phyloP scores from a whole-genome alignment of 305 asterid species.

The Solanum hybrid region DNA sequence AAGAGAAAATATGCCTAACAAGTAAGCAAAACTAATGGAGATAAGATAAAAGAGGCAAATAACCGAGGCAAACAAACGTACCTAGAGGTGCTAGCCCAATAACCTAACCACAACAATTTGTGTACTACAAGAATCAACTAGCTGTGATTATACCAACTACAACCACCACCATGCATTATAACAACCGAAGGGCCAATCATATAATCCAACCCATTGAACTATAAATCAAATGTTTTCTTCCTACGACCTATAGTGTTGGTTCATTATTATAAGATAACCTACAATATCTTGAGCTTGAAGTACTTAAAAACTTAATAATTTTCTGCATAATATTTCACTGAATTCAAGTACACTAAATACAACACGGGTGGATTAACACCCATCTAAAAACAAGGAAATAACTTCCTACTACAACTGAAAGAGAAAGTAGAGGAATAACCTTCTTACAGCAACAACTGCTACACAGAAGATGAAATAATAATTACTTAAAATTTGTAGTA shows the following conservation, averaged over 20 bases:
- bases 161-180: background rate
- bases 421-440: background rate
- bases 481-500: background rate
- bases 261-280: background rate
- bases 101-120: background rate
- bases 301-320: background rate
- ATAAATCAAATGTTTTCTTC: background rate
- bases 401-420: background rate
- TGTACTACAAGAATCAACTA: background rate
- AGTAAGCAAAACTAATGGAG: background rate
- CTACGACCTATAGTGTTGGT: background rate
- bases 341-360: background rate
- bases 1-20: background rate
- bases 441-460: background rate
- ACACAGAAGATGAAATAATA: background rate
- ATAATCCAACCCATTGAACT: background rate
- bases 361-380: background rate
- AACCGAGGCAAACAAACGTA: background rate
- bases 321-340: background rate
- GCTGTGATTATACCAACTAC: background rate
- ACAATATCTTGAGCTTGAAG: background rate
- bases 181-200: background rate
- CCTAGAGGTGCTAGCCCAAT: background rate
- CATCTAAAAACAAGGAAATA: background rate
- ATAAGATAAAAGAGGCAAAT: background rate